phyloP scores from a whole-genome alignment of 1,284 basidiomycete genomes.

The Cutaneotrichosporon cutaneum region DNA sequence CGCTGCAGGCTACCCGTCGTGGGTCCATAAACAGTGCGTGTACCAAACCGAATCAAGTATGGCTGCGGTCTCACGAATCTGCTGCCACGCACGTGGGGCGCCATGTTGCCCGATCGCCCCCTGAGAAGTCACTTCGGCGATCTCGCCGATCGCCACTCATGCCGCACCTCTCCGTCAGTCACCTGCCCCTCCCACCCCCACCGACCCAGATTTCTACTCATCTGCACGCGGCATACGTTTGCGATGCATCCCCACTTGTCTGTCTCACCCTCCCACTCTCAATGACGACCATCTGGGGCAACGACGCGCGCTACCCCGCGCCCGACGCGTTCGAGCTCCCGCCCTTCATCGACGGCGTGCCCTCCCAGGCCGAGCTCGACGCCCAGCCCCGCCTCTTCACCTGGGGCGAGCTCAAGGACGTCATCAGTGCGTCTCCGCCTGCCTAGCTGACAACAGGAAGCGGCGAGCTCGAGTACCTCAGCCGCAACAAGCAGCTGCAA shows the following conservation, averaged over 20 bases:
- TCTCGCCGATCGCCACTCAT: too few species aligned
- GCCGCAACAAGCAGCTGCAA: constrained; percentile 47
- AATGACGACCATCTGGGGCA: constrained; percentile 1
- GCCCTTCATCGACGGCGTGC: constrained; percentile 35
- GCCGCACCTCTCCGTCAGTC: too few species aligned
- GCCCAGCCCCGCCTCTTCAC: constrained; percentile 48
- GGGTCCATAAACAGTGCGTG: too few species aligned
- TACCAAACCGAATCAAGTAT: too few species aligned
- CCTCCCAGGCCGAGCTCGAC: constrained; percentile 48
- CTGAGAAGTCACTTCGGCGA: too few species aligned
- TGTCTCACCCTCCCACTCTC: background rate
- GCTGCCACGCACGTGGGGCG: too few species aligned
- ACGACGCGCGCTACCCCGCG: constrained; percentile 44
- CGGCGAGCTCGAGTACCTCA: constrained; percentile 35
- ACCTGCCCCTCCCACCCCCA: background rate
- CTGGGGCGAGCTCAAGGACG: constrained; percentile 50
- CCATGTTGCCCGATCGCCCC: too few species aligned
- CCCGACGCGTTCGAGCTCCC: constrained; percentile 38
- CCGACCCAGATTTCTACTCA: too few species aligned
- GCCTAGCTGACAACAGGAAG: constrained; percentile 20
- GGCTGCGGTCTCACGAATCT: too few species aligned
- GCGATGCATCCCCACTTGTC: background rate
- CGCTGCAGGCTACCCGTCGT: too few species aligned
- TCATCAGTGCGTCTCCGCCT: constrained; percentile 33
- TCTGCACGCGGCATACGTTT: background rate